Percentiles rank a stretch among this genome's conserved stretches.
Evolutionary conservation across 805 yeast genomes (phyloP).

Genomic region (Pichia nanzhaoensis): DNA sequence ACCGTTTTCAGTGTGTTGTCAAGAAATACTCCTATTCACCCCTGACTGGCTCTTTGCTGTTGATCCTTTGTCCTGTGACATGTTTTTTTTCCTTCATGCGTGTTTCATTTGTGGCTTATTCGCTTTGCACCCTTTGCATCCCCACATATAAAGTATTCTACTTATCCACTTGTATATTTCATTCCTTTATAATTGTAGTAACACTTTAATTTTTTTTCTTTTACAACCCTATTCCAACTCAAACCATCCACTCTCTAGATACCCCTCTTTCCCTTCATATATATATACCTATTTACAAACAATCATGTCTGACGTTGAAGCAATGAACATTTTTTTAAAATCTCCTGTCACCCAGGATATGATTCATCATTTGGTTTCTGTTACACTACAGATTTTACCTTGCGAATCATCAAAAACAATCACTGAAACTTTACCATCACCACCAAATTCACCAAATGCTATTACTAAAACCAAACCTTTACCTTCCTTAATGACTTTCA

Average conservation of each 20-base stretch:
- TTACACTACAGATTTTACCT: constrained; percentile 61
- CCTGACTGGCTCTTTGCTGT: too few species aligned
- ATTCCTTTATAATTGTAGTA: too few species aligned
- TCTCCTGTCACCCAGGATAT: constrained; percentile 70
- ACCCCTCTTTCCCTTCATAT: not conserved
- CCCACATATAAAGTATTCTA: too few species aligned
- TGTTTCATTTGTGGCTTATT: not conserved
- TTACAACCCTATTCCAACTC: too few species aligned
- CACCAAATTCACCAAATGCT: constrained; percentile 26
- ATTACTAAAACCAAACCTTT: constrained; percentile 34
- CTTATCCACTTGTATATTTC: too few species aligned
- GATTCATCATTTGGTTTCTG: constrained; percentile 61
- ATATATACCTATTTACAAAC: not conserved
- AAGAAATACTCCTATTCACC: too few species aligned
- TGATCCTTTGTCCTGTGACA: not conserved
- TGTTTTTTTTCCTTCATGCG: not conserved
- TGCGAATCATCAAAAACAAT: constrained; percentile 38
- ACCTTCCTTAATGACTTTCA: constrained; percentile 71
- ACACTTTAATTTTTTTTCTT: too few species aligned
- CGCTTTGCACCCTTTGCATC: too few species aligned
- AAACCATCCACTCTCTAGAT: not conserved
- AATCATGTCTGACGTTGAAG: constrained; percentile 44
- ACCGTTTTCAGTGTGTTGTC: too few species aligned
- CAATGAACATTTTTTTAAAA: constrained; percentile 50
- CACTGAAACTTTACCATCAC: constrained; percentile 30